These are phyloP conservation scores for Puya raimondii DNA, from an alignment of 176 grass and related monocot genomes.

Conservation along the genomic window DNA sequence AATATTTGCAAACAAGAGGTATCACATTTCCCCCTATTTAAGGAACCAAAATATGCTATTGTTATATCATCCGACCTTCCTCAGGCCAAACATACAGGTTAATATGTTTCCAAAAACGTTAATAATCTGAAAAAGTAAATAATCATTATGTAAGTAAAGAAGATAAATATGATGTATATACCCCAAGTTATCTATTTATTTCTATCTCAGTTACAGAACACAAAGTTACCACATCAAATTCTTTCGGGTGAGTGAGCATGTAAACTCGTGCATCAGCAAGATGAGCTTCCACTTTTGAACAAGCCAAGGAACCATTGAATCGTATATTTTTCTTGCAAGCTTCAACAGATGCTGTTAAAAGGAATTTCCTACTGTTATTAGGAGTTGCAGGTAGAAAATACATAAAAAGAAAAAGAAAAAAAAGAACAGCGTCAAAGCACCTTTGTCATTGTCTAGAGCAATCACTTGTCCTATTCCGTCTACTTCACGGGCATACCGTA, in stretches of 20 bases:
- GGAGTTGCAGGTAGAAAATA: neutral
- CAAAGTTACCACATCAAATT: constrained; percentile 83
- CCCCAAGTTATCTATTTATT: neutral
- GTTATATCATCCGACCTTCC: no score
- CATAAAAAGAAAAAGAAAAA: neutral
- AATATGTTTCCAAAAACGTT: no score
- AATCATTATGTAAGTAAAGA: no score
- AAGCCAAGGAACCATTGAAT: constrained; percentile 63
- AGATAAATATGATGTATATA: neutral
- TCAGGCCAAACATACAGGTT: no score
- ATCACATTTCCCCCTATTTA: no score
- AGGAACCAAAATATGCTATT: no score
- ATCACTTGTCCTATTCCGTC: constrained; percentile 67
- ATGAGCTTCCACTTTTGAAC: constrained; percentile 80
- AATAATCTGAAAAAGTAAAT: no score
- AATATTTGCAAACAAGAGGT: no score
- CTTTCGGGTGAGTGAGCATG: constrained; percentile 97
- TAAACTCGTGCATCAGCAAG: constrained; percentile 92
- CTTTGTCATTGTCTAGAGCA: constrained; percentile 88
- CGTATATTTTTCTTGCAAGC: constrained; percentile 83
- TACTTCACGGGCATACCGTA: constrained; percentile 79
- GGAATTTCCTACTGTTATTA: neutral
- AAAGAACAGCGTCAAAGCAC: constrained; percentile 23
- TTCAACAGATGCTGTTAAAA: constrained; percentile 75
- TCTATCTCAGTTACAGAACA: constrained; percentile 6